Evolutionary conservation across 177 flowering plant species (phyloP).

Genomic region (Vitis hybrid): DNA sequence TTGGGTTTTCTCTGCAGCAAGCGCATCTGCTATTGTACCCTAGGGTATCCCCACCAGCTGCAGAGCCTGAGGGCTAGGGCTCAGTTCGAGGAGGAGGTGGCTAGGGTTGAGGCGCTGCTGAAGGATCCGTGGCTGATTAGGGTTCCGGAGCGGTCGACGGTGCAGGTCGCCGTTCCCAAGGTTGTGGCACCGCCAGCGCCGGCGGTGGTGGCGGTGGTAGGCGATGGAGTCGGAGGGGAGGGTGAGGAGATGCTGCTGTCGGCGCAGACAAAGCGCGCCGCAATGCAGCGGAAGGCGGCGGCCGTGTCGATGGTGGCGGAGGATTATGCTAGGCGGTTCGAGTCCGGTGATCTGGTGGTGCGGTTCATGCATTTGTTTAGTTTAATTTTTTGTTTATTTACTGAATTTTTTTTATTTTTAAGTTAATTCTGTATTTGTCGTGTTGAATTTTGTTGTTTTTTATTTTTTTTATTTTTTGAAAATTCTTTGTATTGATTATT

Average conservation of each 20-base stretch:
- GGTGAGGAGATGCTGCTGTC: constrained; percentile 40
- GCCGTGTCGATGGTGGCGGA: constrained; percentile 69
- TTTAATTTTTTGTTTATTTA: background rate
- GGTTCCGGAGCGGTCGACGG: constrained; percentile 23
- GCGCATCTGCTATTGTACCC: constrained; percentile 70
- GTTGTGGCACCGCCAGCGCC: constrained; percentile 41
- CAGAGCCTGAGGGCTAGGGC: constrained; percentile 36
- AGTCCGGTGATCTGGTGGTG: constrained; percentile 67
- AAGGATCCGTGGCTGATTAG: constrained; percentile 62
- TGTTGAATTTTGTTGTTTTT: background rate
- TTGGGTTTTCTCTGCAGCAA: constrained; percentile 47
- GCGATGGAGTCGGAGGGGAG: constrained; percentile 24
- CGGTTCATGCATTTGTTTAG: constrained; percentile 16
- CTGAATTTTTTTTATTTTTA: background rate
- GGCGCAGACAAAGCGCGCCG: constrained; percentile 66
- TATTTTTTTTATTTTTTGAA: background rate
- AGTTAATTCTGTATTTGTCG: background rate
- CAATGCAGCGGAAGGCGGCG: constrained; percentile 68
- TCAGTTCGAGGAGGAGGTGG: constrained; percentile 51
- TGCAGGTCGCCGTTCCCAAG: constrained; percentile 83
- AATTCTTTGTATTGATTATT: no score
- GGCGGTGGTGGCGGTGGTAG: constrained; percentile 11
- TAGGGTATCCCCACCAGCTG: constrained; percentile 66
- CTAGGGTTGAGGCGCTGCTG: constrained; percentile 54
- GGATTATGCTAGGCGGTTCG: constrained; percentile 71